Evolutionary conservation across 2,329 filamentous ascomycete genomes (phyloP).

Genomic region (Lecanicillium sp.): DNA sequence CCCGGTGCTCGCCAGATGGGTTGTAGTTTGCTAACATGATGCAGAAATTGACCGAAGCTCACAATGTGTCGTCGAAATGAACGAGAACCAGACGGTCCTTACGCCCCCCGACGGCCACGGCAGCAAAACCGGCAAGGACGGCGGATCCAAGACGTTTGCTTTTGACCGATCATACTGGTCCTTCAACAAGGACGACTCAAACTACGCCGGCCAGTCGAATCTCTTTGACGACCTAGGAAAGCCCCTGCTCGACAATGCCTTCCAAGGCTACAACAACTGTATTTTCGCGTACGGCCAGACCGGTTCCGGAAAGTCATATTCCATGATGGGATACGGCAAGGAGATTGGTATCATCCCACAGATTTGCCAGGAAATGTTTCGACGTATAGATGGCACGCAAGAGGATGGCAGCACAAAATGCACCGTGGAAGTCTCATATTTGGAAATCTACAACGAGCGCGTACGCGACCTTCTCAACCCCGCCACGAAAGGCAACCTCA

Average conservation of each 20-base stretch:
- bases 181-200: slow-evolving; percentile 71
- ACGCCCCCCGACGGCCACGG: slow-evolving; percentile 58
- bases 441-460: slow-evolving; percentile 98
- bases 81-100: slow-evolving; percentile 83
- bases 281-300: slow-evolving; percentile 99
- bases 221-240: slow-evolving; percentile 82
- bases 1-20: slow-evolving; percentile 3
- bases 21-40: slow-evolving; percentile 1
- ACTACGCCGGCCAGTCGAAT: slow-evolving; percentile 85
- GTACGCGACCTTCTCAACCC: slow-evolving; percentile 94
- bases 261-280: slow-evolving; percentile 98
- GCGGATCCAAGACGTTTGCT: slow-evolving; percentile 76
- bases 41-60: slow-evolving; percentile 82
- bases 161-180: slow-evolving; percentile 99
- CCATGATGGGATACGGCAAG: slow-evolving; percentile 99
- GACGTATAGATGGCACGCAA: slow-evolving; percentile 65
- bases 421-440: slow-evolving; percentile 95
- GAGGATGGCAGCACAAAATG: slow-evolving; percentile 71
- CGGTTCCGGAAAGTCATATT: slow-evolving; percentile 97
- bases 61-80: slow-evolving; percentile 98
- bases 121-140: slow-evolving; percentile 61
- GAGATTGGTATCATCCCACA: slow-evolving; percentile 92
- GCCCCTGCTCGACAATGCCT: slow-evolving; percentile 93
- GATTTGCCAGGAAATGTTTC: slow-evolving; percentile 98
- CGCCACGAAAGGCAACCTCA: slow-evolving; percentile 89